These are phyloP conservation scores for Eragrostis curvula DNA, from an alignment of 176 grass and related monocot species.

Conservation along the genomic window DNA sequence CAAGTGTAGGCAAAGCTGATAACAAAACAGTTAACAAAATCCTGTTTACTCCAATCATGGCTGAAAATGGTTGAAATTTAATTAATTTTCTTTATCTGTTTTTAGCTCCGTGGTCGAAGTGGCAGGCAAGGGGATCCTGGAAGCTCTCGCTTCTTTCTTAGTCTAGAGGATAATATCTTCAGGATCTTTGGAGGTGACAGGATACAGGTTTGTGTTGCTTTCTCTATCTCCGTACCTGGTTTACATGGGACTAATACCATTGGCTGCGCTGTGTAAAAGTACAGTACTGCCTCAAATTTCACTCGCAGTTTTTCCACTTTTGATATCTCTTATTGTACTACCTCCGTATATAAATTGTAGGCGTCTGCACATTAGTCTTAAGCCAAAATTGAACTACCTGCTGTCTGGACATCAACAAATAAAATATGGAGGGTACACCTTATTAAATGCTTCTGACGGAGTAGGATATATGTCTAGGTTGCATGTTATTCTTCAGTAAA, in stretches of 20 bases:
- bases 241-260: constrained; percentile 26
- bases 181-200: constrained; percentile 95
- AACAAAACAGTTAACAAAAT: background rate
- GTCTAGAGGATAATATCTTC: constrained; percentile 98
- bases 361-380: too few relatives aligned
- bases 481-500: constrained; percentile 26
- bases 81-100: constrained; percentile 46
- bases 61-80: constrained; percentile 26
- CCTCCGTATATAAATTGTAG: too few relatives aligned
- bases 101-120: constrained; percentile 93
- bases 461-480: constrained; percentile 17
- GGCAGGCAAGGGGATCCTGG: constrained; percentile 98
- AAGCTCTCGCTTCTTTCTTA: constrained; percentile 97
- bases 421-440: background rate
- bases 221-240: constrained; percentile 27
- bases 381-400: too few relatives aligned
- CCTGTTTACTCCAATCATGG: constrained; percentile 6
- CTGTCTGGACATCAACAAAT: too few relatives aligned
- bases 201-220: constrained; percentile 78
- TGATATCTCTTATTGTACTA: background rate
- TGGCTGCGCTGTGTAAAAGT: background rate
- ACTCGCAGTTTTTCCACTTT: background rate
- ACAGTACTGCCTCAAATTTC: constrained; percentile 22
- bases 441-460: constrained; percentile 28
- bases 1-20: constrained; percentile 5